A percentile compares a stretch with the other conserved stretches of the same genome.
These are phyloP conservation scores for Quercus lobata DNA, from an alignment of 331 rosid genomes.

Conservation along the genomic window DNA sequence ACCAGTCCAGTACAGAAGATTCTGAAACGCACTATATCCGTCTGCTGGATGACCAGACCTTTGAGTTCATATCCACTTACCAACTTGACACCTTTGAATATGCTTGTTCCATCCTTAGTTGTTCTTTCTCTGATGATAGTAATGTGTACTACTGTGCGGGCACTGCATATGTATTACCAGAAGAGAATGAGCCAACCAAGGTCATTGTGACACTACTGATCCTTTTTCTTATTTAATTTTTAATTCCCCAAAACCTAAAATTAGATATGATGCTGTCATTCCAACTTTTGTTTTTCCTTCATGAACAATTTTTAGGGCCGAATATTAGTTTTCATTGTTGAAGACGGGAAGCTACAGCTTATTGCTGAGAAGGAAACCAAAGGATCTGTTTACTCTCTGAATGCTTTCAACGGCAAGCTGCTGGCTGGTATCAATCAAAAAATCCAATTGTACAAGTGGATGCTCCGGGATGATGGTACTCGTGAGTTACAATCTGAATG, in stretches of 20 bases:
- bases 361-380: constrained; percentile 93
- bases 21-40: constrained; percentile 81
- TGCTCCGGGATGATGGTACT: constrained; percentile 83
- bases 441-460: constrained; percentile 92
- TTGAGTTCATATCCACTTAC: constrained; percentile 75
- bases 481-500: constrained; percentile 90
- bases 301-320: constrained; percentile 62
- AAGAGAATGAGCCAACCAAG: constrained; percentile 91
- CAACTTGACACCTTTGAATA: constrained; percentile 78
- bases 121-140: constrained; percentile 89
- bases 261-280: background rate
- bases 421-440: constrained; percentile 94
- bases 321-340: constrained; percentile 77
- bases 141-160: constrained; percentile 88
- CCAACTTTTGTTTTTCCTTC: background rate
- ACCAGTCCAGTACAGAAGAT: constrained; percentile 70
- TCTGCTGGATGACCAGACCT: constrained; percentile 86
- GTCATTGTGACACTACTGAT: constrained; percentile 25
- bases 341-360: constrained; percentile 89
- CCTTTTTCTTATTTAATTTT: background rate
- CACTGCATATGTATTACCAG: constrained; percentile 84
- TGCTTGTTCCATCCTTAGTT: constrained; percentile 89
- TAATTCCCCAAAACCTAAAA: background rate
- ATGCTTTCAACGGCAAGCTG: constrained; percentile 83
- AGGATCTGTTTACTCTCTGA: constrained; percentile 84